Evolutionary conservation across 1,284 basidiomycete species (phyloP), one percentile per base, ranked within the genome.

Genomic region (Cryptococcus sp.): DNA sequence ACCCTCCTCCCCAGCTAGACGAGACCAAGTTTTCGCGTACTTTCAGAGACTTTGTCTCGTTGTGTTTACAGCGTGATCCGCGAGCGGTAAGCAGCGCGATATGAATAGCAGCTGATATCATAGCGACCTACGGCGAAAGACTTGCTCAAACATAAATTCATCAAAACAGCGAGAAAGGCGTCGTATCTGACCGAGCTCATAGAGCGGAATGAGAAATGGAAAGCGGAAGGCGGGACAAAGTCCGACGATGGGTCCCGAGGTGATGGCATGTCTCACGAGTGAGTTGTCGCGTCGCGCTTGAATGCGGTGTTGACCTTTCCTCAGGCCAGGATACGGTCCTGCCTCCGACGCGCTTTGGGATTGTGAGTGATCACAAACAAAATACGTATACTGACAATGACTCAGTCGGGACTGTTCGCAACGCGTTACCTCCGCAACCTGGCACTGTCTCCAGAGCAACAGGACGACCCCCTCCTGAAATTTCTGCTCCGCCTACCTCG

Each of bases 161-260:
- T 99, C 66, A 85, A 89, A 61, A 88, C 90, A 81, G 94, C 95
- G 13, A 93, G 93, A 81, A 96, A 95, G 82, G 89, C 93, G 4
- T 90, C 80, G 67, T 96, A 95, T 71, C 82, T 98, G 60, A 96
- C 93, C 0, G 95, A 98, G 74, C 83, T 99, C 49, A 95, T 98
- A 67, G 94, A 98, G 67, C 84, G 93, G 39, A 89, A 93, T 66
- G 93, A 97, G 70, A 84, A 91, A 64, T 99, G 93, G 93, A 89
- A 85, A 76, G 71, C 77, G n/a, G 92, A 92, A 73, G 91, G 89
- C n/a, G 91, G 90, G 15, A 87, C 85, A 43, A 83, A 86, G 50
- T 78, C 82, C 7, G 87, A 88, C 52, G 89, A 82, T 20, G 83
- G 86, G 52, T 40, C 51, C 0, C 46, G 58, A 48, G 57, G 60